Evolutionary conservation across 108 stramenopile species (phyloP).

Genomic region (Nannochloropsis granulata): DNA sequence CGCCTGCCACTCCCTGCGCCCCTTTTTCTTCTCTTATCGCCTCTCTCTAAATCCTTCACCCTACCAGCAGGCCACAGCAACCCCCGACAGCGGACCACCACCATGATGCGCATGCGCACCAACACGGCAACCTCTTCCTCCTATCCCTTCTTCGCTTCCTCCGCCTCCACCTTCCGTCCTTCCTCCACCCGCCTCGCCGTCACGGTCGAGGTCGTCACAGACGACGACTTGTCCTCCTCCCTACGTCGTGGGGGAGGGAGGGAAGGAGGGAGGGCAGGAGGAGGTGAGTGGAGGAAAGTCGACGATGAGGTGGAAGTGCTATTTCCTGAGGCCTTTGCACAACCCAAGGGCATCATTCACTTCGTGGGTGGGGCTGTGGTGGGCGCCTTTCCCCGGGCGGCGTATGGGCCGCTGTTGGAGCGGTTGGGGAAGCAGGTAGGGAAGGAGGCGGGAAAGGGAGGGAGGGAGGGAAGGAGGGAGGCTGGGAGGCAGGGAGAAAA

Average conservation of each 20-base stretch:
- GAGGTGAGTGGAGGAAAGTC: background rate
- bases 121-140: background rate
- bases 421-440: conserved; percentile 9
- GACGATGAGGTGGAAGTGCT: conserved; percentile 15
- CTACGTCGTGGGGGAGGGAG: background rate
- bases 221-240: background rate
- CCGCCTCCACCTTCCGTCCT: background rate
- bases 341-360: conserved; percentile 22
- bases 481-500: background rate
- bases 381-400: conserved; percentile 8
- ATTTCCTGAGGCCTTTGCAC: conserved; percentile 4
- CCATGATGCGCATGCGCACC: background rate
- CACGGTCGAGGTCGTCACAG: background rate
- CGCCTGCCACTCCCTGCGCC: background rate
- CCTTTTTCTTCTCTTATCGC: background rate
- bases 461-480: conserved; percentile 1
- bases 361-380: conserved; percentile 21
- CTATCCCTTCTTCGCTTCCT: background rate
- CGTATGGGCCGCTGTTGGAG: conserved; percentile 19
- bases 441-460: background rate
- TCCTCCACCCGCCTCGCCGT: background rate
- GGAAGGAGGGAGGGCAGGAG: background rate
- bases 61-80: too few relatives aligned
- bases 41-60: background rate
- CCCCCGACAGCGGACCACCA: background rate